phyloP scores from a whole-genome alignment of 148 eudicot species.

The Camellia sinensis region DNA sequence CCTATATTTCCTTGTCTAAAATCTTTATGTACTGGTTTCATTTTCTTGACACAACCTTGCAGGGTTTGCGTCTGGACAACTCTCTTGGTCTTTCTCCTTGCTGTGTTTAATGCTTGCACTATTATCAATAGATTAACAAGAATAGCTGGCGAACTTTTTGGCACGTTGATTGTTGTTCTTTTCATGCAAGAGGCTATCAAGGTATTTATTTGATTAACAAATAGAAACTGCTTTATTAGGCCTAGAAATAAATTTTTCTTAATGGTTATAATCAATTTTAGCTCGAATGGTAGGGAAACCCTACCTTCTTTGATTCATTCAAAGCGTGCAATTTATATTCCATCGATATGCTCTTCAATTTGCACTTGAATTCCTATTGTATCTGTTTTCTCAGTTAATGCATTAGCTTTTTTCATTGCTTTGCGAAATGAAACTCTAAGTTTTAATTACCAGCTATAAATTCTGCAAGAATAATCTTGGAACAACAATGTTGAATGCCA shows the following conservation, averaged over 20 bases:
- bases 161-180: conserved; percentile 23
- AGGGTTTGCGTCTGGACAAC: conserved; percentile 32
- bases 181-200: conserved; percentile 28
- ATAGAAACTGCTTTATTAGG: not conserved
- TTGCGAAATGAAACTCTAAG: too few species aligned
- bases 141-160: conserved; percentile 27
- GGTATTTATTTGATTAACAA: conserved; percentile 12
- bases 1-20: not conserved
- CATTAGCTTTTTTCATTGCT: too few species aligned
- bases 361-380: too few species aligned
- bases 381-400: too few species aligned
- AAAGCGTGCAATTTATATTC: too few species aligned
- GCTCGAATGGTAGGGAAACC: too few species aligned
- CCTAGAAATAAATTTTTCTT: not conserved
- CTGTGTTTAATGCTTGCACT: conserved; percentile 22
- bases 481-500: too few species aligned
- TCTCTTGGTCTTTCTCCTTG: conserved; percentile 20
- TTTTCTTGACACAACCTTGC: not conserved
- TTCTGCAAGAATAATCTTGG: too few species aligned
- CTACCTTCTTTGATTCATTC: too few species aligned
- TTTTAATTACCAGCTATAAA: too few species aligned
- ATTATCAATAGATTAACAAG: conserved; percentile 28
- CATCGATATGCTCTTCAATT: too few species aligned
- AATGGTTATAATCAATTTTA: too few species aligned
- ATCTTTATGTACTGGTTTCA: not conserved